phyloP scores from a whole-genome alignment of 208 protist species.

The Crithidia expoeki region DNA sequence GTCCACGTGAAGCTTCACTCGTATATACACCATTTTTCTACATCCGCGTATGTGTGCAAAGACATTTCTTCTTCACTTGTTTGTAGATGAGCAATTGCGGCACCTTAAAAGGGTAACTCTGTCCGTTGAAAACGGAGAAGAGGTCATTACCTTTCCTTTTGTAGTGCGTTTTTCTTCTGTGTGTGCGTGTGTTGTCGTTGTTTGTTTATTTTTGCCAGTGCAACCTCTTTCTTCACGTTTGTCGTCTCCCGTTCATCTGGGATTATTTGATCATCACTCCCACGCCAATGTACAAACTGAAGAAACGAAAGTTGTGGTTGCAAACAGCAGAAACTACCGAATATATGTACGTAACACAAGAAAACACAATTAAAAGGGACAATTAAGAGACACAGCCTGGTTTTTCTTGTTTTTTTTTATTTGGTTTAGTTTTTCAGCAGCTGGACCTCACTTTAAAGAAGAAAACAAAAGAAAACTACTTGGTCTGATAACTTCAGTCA shows the following conservation, averaged over 20 bases:
- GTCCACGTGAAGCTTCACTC: constrained; percentile 5
- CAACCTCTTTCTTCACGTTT: background rate
- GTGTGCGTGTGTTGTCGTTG: no score
- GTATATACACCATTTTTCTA: background rate
- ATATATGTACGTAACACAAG: constrained; percentile 10
- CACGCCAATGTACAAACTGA: constrained; percentile 6
- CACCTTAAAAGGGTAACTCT: background rate
- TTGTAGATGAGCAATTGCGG: background rate
- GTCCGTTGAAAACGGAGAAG: background rate
- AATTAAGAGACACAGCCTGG: constrained; percentile 25
- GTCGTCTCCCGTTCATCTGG: constrained; percentile 2
- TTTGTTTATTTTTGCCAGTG: background rate
- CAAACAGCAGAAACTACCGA: background rate
- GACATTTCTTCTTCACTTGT: constrained; percentile 6
- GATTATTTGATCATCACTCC: constrained; percentile 16
- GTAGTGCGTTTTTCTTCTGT: no score
- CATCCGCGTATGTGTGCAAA: background rate
- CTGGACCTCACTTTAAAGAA: constrained; percentile 6
- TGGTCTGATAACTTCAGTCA: background rate
- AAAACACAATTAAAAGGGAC: constrained; percentile 5
- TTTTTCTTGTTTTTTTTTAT: background rate
- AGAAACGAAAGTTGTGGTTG: constrained; percentile 3
- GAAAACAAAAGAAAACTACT: background rate
- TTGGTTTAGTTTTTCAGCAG: constrained; percentile 11
- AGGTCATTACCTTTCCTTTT: background rate